phyloP scores from a whole-genome alignment of 371 early-diverging fungal species.

The Blakeslea trispora region DNA sequence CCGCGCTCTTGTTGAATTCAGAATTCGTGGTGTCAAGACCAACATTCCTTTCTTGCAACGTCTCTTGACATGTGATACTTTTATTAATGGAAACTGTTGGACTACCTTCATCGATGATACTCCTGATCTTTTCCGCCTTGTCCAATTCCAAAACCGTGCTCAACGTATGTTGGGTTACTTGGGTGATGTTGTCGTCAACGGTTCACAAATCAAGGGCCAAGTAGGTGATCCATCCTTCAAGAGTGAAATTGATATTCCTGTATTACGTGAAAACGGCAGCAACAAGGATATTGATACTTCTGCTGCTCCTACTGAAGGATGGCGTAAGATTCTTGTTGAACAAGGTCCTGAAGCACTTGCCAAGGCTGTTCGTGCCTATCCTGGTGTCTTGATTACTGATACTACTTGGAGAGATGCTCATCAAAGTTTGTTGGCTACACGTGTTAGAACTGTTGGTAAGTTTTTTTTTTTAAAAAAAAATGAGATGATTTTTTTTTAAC shows the following conservation, averaged over 20 bases:
- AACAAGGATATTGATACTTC: constrained; percentile 50
- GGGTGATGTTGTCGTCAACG: constrained; percentile 91
- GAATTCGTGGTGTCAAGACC: constrained; percentile 95
- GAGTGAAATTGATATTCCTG: constrained; percentile 63
- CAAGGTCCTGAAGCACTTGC: constrained; percentile 90
- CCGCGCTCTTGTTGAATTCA: constrained; percentile 88
- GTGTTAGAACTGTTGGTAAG: constrained; percentile 86
- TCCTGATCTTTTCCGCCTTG: constrained; percentile 80
- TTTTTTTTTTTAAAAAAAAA: background rate
- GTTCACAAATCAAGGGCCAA: constrained; percentile 90
- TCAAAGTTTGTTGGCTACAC: constrained; percentile 91
- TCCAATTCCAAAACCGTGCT: constrained; percentile 80
- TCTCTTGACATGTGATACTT: constrained; percentile 78
- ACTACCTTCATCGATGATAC: constrained; percentile 97
- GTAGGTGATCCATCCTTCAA: constrained; percentile 65
- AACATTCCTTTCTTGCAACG: constrained; percentile 93
- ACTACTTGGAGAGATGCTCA: constrained; percentile 97
- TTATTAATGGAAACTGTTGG: constrained; percentile 83
- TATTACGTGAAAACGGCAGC: constrained; percentile 45
- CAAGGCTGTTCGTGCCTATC: constrained; percentile 84
- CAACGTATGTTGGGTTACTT: constrained; percentile 87
- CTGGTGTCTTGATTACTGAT: constrained; percentile 88
- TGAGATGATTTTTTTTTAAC: constrained; percentile 4
- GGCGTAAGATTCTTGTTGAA: constrained; percentile 84
- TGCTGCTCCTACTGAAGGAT: constrained; percentile 72